Percentiles rank a stretch among this genome's conserved stretches.
phyloP scores from a whole-genome alignment of 768 basidiomycete genomes.

The Mycena rebaudengoi region DNA sequence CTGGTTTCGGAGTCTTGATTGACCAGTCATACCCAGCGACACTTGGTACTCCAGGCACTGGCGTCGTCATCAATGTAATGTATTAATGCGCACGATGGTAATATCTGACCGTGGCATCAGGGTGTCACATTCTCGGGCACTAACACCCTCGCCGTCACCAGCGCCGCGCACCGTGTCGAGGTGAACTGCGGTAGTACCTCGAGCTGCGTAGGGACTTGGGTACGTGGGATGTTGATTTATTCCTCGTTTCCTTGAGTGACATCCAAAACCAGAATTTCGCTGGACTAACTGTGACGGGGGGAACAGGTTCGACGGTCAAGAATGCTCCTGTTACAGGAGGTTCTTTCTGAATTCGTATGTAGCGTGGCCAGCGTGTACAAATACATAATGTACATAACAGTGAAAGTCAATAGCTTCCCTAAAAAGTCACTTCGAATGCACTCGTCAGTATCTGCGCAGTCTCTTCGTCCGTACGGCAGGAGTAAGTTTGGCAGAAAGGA shows the following conservation, averaged over 20 bases:
- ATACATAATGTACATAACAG: too few relatives aligned
- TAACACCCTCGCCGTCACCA: constrained; percentile 22
- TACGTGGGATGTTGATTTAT: neutral
- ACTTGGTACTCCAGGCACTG: constrained; percentile 28
- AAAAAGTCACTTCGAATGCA: too few relatives aligned
- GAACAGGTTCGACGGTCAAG: constrained; percentile 10
- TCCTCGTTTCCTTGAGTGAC: neutral
- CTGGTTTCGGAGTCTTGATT: constrained; percentile 26
- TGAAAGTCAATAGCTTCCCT: too few relatives aligned
- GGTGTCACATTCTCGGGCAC: constrained; percentile 25
- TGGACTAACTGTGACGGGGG: constrained; percentile 16
- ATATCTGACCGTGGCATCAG: too few relatives aligned
- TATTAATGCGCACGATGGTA: too few relatives aligned
- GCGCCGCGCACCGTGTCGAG: constrained; percentile 22
- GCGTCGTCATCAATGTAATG: constrained; percentile 27
- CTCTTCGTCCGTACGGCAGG: too few relatives aligned
- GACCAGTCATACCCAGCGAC: constrained; percentile 27
- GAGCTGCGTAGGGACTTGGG: constrained; percentile 22
- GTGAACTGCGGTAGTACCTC: constrained; percentile 28
- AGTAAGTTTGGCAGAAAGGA: too few relatives aligned
- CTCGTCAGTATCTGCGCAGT: too few relatives aligned
- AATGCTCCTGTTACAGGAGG: constrained; percentile 14
- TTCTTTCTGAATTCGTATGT: constrained; percentile 1
- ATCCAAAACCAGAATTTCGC: constrained; percentile 5
- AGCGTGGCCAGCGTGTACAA: too few relatives aligned